phyloP scores from a whole-genome alignment of 805 yeast species.

The Starmerella etchellsii region DNA sequence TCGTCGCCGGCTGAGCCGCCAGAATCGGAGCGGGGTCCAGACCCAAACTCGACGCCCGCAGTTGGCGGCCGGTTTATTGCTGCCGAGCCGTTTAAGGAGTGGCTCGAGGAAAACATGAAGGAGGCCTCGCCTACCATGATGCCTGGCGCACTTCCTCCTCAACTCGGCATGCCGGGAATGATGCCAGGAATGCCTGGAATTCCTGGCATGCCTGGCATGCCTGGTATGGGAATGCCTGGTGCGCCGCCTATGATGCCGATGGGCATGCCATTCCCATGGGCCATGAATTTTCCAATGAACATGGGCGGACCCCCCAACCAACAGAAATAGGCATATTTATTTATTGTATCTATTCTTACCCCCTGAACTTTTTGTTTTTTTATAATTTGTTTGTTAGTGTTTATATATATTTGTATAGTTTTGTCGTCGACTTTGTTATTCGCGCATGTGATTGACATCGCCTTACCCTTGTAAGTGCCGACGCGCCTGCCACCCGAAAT shows the following conservation, averaged over 20 bases:
- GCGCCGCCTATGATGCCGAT: neutral
- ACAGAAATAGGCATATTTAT: too few species aligned
- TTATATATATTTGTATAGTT: too few species aligned
- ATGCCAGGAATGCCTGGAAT: neutral
- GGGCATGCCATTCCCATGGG: neutral
- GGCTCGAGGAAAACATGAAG: constrained; percentile 5
- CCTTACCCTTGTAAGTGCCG: too few species aligned
- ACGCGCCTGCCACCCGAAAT: too few species aligned
- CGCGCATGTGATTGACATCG: too few species aligned
- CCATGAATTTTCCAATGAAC: constrained; percentile 3
- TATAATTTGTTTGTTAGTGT: too few species aligned
- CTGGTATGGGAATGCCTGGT: neutral
- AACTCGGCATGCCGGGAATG: constrained; percentile 2
- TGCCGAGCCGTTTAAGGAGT: constrained; percentile 8
- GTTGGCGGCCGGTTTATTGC: constrained; percentile 6
- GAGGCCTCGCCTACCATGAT: neutral
- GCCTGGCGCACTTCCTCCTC: neutral
- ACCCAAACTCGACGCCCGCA: constrained; percentile 5
- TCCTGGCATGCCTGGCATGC: neutral
- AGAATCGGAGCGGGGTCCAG: constrained; percentile 4
- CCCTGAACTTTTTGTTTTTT: too few species aligned
- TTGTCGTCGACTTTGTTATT: too few species aligned
- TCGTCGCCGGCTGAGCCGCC: constrained; percentile 21
- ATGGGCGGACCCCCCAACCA: too few species aligned
- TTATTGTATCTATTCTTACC: too few species aligned